A percentile compares a stretch with the other conserved stretches of the same genome.
Conservation (phyloP, 768 basidiomycete species). For the Boletus coccyginus region DNA sequence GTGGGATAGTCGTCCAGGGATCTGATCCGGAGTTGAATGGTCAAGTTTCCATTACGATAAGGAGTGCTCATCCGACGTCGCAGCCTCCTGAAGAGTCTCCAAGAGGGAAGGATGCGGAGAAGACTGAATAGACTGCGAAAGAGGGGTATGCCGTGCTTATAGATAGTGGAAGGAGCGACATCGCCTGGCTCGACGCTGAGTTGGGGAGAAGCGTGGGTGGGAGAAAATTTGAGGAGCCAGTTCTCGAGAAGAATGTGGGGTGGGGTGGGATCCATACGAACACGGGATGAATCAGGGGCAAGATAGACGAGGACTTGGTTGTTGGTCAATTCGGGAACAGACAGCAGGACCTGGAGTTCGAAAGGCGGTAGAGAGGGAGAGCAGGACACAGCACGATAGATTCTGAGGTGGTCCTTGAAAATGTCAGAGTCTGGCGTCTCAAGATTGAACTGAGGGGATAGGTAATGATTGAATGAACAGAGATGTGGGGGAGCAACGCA, state of each 20-base stretch:
- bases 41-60: conserved; percentile 42
- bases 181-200: conserved; percentile 37
- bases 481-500: conserved; percentile 34
- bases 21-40: conserved; percentile 48
- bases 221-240: conserved; percentile 55
- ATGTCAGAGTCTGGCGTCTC: conserved; percentile 72
- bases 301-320: conserved; percentile 74
- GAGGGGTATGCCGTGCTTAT: conserved; percentile 81
- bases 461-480: not conserved
- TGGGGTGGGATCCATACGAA: conserved; percentile 68
- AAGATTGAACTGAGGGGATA: conserved; percentile 65
- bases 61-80: conserved; percentile 39
- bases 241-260: conserved; percentile 70
- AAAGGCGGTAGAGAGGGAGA: conserved; percentile 42
- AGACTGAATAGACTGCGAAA: conserved; percentile 73
- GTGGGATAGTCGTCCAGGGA: conserved; percentile 30
- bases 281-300: conserved; percentile 54
- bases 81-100: conserved; percentile 67
- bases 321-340: conserved; percentile 62
- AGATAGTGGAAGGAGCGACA: conserved; percentile 69
- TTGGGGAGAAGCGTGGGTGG: conserved; percentile 10
- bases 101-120: conserved; percentile 70
- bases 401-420: conserved; percentile 59
- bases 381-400: conserved; percentile 52
- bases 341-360: conserved; percentile 67